Percentiles rank a stretch among this genome's conserved stretches.
Evolutionary conservation across 129 eudicot genomes (phyloP).

Genomic region (Lonicera japonica): DNA sequence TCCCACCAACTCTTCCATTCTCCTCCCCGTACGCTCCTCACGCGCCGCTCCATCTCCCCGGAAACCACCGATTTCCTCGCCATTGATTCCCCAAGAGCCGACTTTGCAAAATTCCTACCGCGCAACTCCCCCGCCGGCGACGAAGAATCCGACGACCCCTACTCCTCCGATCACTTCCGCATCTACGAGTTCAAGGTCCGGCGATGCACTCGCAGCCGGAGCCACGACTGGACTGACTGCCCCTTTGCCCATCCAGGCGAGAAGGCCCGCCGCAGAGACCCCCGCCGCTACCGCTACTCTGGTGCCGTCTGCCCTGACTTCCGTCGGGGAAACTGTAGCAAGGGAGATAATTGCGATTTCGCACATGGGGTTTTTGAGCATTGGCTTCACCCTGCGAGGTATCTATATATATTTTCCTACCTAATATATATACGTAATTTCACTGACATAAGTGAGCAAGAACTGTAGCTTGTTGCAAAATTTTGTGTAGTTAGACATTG

Average conservation of each 20-base stretch:
- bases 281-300: conserved; percentile 50
- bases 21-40: conserved; percentile 70
- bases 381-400: conserved; percentile 83
- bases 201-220: conserved; percentile 61
- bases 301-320: conserved; percentile 61
- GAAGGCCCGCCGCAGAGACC: conserved; percentile 76
- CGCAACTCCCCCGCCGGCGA: conserved; percentile 25
- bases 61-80: not conserved
- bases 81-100: conserved; percentile 5
- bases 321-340: conserved; percentile 51
- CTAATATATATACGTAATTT: no score
- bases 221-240: conserved; percentile 92
- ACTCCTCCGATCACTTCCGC: conserved; percentile 67
- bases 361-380: conserved; percentile 82
- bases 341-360: conserved; percentile 68
- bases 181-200: conserved; percentile 81
- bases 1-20: conserved; percentile 35
- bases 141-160: conserved; percentile 52
- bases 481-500: no score
- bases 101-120: conserved; percentile 46
- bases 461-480: no score
- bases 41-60: conserved; percentile 38
- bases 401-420: no score
- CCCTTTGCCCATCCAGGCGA: conserved; percentile 89
- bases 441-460: no score